Conservation (phyloP, 1,284 basidiomycete genomes). For the Trichosporon asahii region DNA sequence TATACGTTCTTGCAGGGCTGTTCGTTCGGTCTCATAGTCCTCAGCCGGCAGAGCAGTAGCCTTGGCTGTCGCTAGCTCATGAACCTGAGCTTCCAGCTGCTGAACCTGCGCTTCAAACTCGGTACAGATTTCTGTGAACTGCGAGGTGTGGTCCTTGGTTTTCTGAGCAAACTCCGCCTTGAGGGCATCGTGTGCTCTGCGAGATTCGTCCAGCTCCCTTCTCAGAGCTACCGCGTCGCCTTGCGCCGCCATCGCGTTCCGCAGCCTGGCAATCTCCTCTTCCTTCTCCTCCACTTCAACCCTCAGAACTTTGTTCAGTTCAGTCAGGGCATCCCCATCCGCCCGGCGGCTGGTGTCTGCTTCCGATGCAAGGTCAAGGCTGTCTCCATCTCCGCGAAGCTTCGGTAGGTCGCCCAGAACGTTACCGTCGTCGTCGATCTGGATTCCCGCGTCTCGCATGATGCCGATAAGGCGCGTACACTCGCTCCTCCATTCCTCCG, state of each 20-base stretch:
- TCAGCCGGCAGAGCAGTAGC: background rate
- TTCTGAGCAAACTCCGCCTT: slow-evolving; percentile 40
- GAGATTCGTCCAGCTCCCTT: slow-evolving; percentile 31
- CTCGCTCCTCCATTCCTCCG: slow-evolving; percentile 44
- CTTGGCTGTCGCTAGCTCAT: background rate
- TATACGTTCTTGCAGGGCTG: background rate
- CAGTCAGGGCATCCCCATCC: background rate
- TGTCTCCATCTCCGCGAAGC: background rate
- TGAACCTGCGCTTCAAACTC: slow-evolving; percentile 39
- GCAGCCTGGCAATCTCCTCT: slow-evolving; percentile 26
- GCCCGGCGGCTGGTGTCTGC: background rate
- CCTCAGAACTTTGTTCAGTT: too few species aligned
- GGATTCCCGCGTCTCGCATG: slow-evolving; percentile 35
- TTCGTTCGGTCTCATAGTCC: background rate
- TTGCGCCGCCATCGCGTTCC: background rate
- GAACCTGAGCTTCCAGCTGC: slow-evolving; percentile 28
- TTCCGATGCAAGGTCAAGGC: background rate
- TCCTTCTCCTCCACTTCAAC: slow-evolving; percentile 32
- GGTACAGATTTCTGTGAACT: slow-evolving; percentile 43
- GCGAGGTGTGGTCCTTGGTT: slow-evolving; percentile 39
- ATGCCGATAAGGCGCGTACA: slow-evolving; percentile 30
- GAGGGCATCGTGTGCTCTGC: slow-evolving; percentile 22
- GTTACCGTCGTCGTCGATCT: slow-evolving; percentile 29
- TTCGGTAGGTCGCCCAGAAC: slow-evolving; percentile 1
- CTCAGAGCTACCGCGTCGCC: background rate